Conservation (phyloP, 441 rosid genomes). For the Breynia disticha region DNA sequence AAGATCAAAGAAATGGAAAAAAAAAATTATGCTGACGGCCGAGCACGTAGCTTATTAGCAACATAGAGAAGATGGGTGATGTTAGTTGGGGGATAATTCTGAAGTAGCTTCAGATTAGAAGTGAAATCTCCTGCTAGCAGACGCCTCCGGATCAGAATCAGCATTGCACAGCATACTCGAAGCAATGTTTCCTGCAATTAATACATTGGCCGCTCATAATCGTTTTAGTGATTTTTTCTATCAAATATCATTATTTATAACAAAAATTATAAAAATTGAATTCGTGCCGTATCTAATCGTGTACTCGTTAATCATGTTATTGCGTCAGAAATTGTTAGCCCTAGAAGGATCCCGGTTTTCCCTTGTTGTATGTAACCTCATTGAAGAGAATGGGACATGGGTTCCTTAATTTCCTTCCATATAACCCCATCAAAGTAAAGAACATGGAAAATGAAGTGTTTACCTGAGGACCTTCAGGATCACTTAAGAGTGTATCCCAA, state of each 20-base stretch:
- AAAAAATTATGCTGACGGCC: constrained; percentile 26
- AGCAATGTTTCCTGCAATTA: constrained; percentile 73
- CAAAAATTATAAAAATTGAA: no score
- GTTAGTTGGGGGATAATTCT: constrained; percentile 81
- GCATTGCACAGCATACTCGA: constrained; percentile 91
- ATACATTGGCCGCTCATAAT: background rate
- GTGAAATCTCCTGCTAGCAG: constrained; percentile 95
- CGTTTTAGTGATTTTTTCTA: background rate
- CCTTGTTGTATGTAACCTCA: no score
- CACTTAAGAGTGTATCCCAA: constrained; percentile 95
- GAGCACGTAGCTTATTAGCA: constrained; percentile 70
- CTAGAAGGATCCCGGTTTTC: no score
- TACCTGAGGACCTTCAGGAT: constrained; percentile 95
- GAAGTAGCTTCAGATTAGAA: constrained; percentile 85
- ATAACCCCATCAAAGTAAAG: no score
- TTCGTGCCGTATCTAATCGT: no score
- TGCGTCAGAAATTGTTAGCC: no score
- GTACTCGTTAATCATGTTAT: no score
- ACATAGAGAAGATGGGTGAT: constrained; percentile 85
- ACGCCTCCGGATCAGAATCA: constrained; percentile 75
- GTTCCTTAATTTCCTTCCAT: background rate
- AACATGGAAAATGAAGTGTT: constrained; percentile 6
- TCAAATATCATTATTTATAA: no score
- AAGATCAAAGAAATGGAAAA: constrained; percentile 2
- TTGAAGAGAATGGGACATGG: background rate